These are phyloP conservation scores for Candida maris DNA, from an alignment of 805 yeast genomes.

Conservation along the genomic window DNA sequence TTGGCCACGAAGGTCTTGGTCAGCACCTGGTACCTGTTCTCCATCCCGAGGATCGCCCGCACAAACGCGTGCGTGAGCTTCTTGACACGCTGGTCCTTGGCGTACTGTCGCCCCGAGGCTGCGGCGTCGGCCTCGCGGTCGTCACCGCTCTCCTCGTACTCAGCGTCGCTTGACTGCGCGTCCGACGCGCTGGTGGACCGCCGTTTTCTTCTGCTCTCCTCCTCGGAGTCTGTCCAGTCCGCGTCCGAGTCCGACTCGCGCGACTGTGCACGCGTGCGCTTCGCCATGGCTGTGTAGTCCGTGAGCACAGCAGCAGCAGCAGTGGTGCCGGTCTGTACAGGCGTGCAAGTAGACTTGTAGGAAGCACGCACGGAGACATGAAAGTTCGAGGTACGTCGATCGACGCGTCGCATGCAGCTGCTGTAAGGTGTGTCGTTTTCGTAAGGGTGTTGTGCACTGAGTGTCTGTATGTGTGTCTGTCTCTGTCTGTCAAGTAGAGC, in stretches of 20 bases:
- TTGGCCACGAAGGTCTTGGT: constrained; percentile 26
- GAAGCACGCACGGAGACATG: no score
- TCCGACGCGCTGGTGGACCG: not conserved
- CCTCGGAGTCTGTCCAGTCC: not conserved
- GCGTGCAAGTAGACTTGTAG: no score
- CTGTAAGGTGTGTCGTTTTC: no score
- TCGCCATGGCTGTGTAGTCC: constrained; percentile 1
- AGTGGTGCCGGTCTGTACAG: no score
- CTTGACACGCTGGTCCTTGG: constrained; percentile 13
- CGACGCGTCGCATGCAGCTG: no score
- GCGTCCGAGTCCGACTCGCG: not conserved
- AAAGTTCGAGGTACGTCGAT: no score
- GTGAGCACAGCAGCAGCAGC: no score
- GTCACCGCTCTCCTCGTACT: constrained; percentile 1
- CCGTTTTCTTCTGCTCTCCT: not conserved
- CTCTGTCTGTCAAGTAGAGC: no score
- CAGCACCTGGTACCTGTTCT: constrained; percentile 26
- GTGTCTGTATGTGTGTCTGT: no score
- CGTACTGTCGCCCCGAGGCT: constrained; percentile 4
- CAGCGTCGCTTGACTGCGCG: constrained; percentile 4
- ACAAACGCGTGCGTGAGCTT: constrained; percentile 26
- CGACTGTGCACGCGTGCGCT: constrained; percentile 1
- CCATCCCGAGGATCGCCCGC: constrained; percentile 27
- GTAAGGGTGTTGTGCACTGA: no score
- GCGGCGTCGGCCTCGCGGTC: not conserved